Evolutionary conservation across 2,329 filamentous ascomycete species (phyloP), one percentile per base, ranked within the genome.

Genomic region (Coniochaeta prunicola): DNA sequence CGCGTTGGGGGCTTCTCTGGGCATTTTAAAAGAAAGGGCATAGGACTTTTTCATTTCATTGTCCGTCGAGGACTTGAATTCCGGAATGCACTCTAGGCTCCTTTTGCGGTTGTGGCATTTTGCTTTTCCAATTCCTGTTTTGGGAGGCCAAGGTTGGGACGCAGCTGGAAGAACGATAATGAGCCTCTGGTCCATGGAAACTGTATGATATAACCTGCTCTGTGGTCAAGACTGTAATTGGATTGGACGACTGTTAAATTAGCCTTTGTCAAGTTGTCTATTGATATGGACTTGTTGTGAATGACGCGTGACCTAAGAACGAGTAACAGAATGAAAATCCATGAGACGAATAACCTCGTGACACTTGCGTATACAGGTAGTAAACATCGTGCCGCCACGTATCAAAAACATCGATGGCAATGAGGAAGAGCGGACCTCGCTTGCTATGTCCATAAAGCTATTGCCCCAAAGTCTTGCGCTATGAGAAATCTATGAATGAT

Each of bases 401-500:
- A 55, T 55, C 21, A 50, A 55, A 55, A 55, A 19, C 33, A 26
- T 55, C 33, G 30, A 36, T 36, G n/a, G 30, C 24, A 36, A 34
- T 55, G 30, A 34, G 50, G 30, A 33, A 55, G 19, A 36, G 53
- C 53, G 53, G 36, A 36, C 8, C 28, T 36, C 12, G n/a, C 15
- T 9, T 55, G 53, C n/a, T 33, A 55, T 55, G 15, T 55, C 28
- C 53, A 36, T 55, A 55, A 33, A 21, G 26, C 19, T 24, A 28
- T 7, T 17, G 5, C 30, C 17, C 53, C 53, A 55, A 55, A 8
- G 30, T 55, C 53, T 34, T 34, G 48, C 53, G 53, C 53, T 55
- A 55, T 55, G 30, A 53, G 48, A 55, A 55, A 55, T 55, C 30
- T 55, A 36, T 50, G 13, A 28, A 26, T 50, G 45, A 30, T 30